A percentile compares a stretch with the other conserved stretches of the same genome.
Evolutionary conservation across 805 yeast genomes (phyloP).

Genomic region (Starmerella cellae): DNA sequence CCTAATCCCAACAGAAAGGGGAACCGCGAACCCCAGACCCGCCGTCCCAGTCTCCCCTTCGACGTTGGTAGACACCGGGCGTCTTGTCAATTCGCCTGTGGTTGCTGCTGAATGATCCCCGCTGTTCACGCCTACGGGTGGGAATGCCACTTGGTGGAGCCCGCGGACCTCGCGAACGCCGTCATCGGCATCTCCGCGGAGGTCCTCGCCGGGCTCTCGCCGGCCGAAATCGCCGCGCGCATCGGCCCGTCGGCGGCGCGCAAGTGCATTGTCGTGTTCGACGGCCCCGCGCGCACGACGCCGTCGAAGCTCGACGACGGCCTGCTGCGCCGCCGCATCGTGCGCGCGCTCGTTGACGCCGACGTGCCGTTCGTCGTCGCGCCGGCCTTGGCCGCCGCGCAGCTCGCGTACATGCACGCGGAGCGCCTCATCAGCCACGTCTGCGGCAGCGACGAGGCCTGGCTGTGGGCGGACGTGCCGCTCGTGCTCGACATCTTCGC

Average conservation of each 20-base stretch:
- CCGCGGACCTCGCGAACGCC: slow-evolving; percentile 16
- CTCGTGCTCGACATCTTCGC: slow-evolving; percentile 60
- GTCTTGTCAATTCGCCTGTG: too few species aligned
- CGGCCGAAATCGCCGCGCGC: slow-evolving; percentile 16
- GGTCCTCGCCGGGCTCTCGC: slow-evolving; percentile 10
- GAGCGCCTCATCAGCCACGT: slow-evolving; percentile 53
- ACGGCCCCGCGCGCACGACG: slow-evolving; percentile 19
- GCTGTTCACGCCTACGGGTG: slow-evolving; percentile 17
- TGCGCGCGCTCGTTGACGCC: slow-evolving; percentile 42
- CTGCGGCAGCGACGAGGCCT: slow-evolving; percentile 71
- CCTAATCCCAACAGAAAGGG: too few species aligned
- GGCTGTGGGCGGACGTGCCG: slow-evolving; percentile 50
- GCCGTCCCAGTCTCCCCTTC: too few species aligned
- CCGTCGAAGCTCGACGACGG: slow-evolving; percentile 12
- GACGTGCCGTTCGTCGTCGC: slow-evolving; percentile 58
- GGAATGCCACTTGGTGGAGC: slow-evolving; percentile 16
- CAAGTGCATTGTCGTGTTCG: slow-evolving; percentile 19
- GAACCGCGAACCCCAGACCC: too few species aligned
- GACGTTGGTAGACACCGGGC: too few species aligned
- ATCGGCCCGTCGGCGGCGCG: slow-evolving; percentile 4
- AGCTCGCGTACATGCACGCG: slow-evolving; percentile 55
- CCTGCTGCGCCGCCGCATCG: slow-evolving; percentile 26
- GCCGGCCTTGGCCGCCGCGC: slow-evolving; percentile 71
- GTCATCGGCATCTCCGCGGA: slow-evolving; percentile 19
- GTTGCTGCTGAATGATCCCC: slow-evolving; percentile 20